Base-by-base conservation (phyloP, 345 rosid genomes). In the Boechera stricta region DNA sequence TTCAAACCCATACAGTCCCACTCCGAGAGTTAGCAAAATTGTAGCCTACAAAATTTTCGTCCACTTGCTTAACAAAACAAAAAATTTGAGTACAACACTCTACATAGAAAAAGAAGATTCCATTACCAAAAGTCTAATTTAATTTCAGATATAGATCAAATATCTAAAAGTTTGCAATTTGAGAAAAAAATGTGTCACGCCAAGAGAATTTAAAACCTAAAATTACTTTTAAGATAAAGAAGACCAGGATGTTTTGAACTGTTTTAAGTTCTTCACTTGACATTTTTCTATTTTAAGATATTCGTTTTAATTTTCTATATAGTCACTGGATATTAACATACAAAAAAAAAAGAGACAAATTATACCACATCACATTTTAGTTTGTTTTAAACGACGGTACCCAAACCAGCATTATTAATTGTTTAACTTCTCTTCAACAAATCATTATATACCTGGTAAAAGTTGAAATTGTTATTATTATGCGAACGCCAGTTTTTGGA, bases 371-470 rank as follows among this genome's bases (percentile, higher is more conserved):
- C 52, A 5, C 9, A 47, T 47, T 47, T 47, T 47, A n/a, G 24
- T 47, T 47, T 47, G 3, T 47, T 47, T 47, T 47, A n/a, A 15
- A 45, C 39, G 53, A 63, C 24, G 4, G 15, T 63, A 63, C 39
- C 63, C 5, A 72, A 62, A 49, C 54, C 62, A 57, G 32, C 29
- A n/a, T 55, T 55, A 3, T 16, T 9, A 42, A 36, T 51, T 62
- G 52, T 51, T 49, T 28, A 36, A 67, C 33, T 67, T 32, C 55
- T 48, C 11, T 35, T 35, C 12, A 35, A 35, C 12, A 18, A 33
- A 10, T n/a, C 24, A 7, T 15, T 28, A 26, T 63, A 5, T 5
- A 41, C 24, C 26, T 6, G n/a, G 48, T 11, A 39, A 39, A 39
- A 39, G 1, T 1, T 11, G 3, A 26, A 12, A 24, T 6, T 24